A percentile compares a stretch with the other conserved stretches of the same genome.
These are phyloP conservation scores for Botrytis pseudocinerea DNA, from an alignment of 2,329 filamentous ascomycete species.

Conservation along the genomic window DNA sequence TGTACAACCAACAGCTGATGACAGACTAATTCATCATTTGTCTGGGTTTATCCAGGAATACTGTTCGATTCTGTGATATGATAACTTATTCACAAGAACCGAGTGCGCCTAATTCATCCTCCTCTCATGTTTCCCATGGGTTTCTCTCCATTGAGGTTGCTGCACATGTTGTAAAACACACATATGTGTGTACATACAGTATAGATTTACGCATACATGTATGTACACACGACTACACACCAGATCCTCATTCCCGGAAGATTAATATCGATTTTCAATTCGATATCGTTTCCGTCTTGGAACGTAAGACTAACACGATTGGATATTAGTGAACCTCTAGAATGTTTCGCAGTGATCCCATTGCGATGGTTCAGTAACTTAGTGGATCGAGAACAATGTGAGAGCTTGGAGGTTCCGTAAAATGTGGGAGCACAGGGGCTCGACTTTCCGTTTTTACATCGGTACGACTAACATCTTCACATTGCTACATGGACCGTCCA, in stretches of 20 bases:
- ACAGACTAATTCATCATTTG: not conserved
- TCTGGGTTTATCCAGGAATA: not conserved
- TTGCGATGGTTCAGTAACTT: constrained; percentile 10
- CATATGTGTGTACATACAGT: not conserved
- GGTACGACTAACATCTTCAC: not conserved
- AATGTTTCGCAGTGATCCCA: constrained; percentile 18
- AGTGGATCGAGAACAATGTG: constrained; percentile 3
- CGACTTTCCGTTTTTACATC: not conserved
- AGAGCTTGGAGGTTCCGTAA: not conserved
- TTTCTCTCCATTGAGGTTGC: not conserved
- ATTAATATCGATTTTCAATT: constrained; percentile 8
- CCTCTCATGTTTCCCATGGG: not conserved
- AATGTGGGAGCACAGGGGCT: constrained; percentile 12
- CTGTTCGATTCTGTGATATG: not conserved
- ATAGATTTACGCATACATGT: not conserved
- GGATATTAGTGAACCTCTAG: constrained; percentile 15
- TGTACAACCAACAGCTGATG: not conserved
- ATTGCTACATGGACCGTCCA: not conserved
- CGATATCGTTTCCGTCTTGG: constrained; percentile 1
- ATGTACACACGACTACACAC: not conserved
- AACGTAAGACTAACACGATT: constrained; percentile 15
- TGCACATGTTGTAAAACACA: constrained; percentile 9
- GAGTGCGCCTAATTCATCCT: not conserved
- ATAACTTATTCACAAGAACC: not conserved
- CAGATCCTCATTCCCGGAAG: constrained; percentile 5